Evolutionary conservation across 2,329 filamentous ascomycete species (phyloP).

Genomic region (Colletotrichum musae): DNA sequence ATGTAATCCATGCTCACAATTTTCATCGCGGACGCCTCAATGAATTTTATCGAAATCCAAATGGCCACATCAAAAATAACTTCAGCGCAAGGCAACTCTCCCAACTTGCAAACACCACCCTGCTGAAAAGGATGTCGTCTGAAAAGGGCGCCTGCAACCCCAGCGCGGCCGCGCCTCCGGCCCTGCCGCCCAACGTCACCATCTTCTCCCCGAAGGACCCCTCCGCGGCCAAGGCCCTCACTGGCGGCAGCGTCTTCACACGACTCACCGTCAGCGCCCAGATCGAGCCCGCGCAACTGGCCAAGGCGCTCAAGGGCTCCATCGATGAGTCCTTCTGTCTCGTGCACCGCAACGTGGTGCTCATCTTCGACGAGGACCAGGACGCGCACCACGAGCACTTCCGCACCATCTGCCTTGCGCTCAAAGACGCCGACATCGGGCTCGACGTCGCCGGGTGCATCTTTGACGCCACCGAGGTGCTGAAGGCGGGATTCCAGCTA

Average conservation of each 20-base stretch:
- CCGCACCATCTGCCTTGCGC: conserved; percentile 43
- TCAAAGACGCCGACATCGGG: conserved; percentile 44
- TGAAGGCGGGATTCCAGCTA: conserved; percentile 44
- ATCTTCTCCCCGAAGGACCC: conserved; percentile 42
- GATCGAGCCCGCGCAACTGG: conserved; percentile 38
- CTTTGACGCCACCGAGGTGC: conserved; percentile 39
- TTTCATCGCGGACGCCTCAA: no score
- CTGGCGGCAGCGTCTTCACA: conserved; percentile 42
- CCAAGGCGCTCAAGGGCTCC: conserved; percentile 22
- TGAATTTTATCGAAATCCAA: no score
- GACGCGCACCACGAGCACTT: conserved; percentile 45
- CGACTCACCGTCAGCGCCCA: conserved; percentile 41
- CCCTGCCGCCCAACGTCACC: conserved; percentile 43
- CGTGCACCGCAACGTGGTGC: conserved; percentile 37
- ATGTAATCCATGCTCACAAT: no score
- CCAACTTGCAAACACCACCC: no score
- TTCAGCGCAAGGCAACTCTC: no score
- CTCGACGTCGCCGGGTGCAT: conserved; percentile 44
- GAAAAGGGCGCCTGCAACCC: not conserved
- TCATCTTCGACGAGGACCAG: conserved; percentile 41
- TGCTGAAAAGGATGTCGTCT: not conserved
- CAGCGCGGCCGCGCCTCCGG: not conserved
- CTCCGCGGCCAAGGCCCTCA: conserved; percentile 33
- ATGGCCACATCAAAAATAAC: no score
- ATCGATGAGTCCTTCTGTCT: conserved; percentile 41